Evolutionary conservation across 345 rosid species (phyloP).

Genomic region (Salix suchowensis): DNA sequence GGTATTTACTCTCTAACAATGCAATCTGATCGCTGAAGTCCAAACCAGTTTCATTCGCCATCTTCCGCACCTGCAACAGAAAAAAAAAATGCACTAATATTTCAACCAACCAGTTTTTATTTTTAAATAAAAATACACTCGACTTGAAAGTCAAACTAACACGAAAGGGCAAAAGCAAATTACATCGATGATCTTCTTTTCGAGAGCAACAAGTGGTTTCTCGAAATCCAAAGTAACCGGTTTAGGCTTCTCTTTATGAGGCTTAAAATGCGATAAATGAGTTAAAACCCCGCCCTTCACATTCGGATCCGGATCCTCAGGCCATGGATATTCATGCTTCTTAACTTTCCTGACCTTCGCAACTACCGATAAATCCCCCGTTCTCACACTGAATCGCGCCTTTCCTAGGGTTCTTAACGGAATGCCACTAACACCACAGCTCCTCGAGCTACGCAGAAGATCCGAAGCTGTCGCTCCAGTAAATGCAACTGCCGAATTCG

Average conservation of each 20-base stretch:
- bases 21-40: conserved; percentile 85
- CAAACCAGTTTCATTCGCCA: conserved; percentile 88
- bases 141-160: not conserved
- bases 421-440: conserved; percentile 45
- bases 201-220: conserved; percentile 73
- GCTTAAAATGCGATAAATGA: conserved; percentile 82
- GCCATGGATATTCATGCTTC: conserved; percentile 96
- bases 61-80: conserved; percentile 74
- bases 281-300: conserved; percentile 80
- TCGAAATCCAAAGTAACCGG: conserved; percentile 84
- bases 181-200: conserved; percentile 87
- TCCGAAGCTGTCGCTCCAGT: conserved; percentile 58
- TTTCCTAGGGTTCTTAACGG: conserved; percentile 56
- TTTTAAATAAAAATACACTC: not conserved
- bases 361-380: conserved; percentile 32
- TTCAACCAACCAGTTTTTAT: not conserved
- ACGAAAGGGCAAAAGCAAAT: not conserved
- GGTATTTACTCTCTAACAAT: conserved; percentile 70
- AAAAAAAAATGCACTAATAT: conserved; percentile 10
- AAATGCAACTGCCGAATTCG: conserved; percentile 49
- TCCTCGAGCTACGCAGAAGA: conserved; percentile 64
- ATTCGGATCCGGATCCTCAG: conserved; percentile 82
- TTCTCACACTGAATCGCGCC: conserved; percentile 27
- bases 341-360: conserved; percentile 71
- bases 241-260: conserved; percentile 61